A percentile compares a stretch with the other conserved stretches of the same genome.
phyloP scores from a whole-genome alignment of 2,329 filamentous ascomycete genomes.

The Hypoxylon sp. region DNA sequence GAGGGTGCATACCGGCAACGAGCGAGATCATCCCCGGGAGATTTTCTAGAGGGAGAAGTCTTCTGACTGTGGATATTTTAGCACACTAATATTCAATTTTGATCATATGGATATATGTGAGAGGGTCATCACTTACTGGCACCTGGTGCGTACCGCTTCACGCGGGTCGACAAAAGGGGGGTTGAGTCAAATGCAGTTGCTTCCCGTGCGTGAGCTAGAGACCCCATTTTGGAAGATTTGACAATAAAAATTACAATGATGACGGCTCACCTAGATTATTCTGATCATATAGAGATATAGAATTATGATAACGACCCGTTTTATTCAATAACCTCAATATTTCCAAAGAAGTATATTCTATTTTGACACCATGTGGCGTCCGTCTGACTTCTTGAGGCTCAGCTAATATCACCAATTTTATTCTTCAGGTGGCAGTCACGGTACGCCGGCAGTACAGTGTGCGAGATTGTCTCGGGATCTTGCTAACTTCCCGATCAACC shows the following conservation, averaged over 20 bases:
- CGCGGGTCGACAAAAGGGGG: constrained; percentile 17
- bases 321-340: background rate
- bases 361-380: background rate
- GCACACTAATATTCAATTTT: background rate
- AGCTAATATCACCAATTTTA: background rate
- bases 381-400: background rate
- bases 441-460: background rate
- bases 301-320: background rate
- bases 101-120: background rate
- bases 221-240: constrained; percentile 8
- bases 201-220: background rate
- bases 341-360: background rate
- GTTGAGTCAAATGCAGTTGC: constrained; percentile 14
- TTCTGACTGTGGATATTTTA: constrained; percentile 17
- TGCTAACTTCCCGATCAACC: background rate
- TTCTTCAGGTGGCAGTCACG: background rate
- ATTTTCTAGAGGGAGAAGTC: constrained; percentile 22
- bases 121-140: constrained; percentile 13
- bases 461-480: background rate
- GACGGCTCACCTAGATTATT: background rate
- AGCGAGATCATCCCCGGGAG: constrained; percentile 26
- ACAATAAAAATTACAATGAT: background rate
- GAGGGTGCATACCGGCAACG: constrained; percentile 17
- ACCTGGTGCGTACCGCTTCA: constrained; percentile 23
- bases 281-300: background rate